Conservation (phyloP, 2,329 filamentous ascomycete genomes). For the Mycosphaerella sp. region DNA sequence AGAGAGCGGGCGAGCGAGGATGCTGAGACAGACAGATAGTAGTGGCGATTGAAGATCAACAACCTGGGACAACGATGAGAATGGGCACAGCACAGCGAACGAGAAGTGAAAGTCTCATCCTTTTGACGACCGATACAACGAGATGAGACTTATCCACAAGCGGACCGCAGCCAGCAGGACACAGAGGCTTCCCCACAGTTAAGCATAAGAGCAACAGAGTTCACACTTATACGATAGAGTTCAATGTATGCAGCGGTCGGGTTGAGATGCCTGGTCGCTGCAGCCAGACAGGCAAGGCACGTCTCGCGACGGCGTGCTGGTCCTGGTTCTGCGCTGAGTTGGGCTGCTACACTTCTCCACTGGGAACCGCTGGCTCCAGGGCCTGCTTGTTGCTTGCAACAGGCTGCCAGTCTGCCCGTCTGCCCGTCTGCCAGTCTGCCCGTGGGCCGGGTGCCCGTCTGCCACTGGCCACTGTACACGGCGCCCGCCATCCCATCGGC, state of each 20-base stretch:
- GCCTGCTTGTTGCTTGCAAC: background rate
- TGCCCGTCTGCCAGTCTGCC: too few relatives aligned
- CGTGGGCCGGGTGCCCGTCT: too few relatives aligned
- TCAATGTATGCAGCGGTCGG: constrained; percentile 24
- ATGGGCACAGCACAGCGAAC: background rate
- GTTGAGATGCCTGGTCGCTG: constrained; percentile 18
- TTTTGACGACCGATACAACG: background rate
- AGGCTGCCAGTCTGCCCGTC: too few relatives aligned
- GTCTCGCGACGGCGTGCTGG: constrained; percentile 10
- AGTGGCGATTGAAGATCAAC: background rate
- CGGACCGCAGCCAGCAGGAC: background rate
- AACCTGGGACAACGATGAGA: background rate
- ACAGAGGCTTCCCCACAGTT: constrained; percentile 23
- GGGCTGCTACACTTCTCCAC: constrained; percentile 9
- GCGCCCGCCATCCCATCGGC: background rate
- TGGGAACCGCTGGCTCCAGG: constrained; percentile 17
- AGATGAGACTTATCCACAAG: background rate
- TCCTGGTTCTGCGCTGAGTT: constrained; percentile 4
- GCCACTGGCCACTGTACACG: too few relatives aligned
- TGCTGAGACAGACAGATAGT: background rate
- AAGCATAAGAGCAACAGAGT: constrained; percentile 30
- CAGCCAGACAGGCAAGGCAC: constrained; percentile 12
- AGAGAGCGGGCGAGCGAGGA: background rate
- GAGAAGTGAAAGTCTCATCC: background rate
- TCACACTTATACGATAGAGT: constrained; percentile 27